These are phyloP conservation scores for Acer yangbiense DNA, from an alignment of 345 rosid genomes.

Conservation along the genomic window DNA sequence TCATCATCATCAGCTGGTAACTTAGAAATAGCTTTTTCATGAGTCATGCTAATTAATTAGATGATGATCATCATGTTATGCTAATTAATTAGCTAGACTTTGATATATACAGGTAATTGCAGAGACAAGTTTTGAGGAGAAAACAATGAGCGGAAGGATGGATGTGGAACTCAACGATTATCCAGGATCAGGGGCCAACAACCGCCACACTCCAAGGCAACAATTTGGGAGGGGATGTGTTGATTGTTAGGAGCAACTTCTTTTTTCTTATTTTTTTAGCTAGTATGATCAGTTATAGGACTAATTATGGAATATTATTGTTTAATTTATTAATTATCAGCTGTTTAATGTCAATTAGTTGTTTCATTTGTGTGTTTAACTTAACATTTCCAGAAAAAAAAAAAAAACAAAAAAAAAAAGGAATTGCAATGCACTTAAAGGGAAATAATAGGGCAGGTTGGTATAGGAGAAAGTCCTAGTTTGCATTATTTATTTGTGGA, in stretches of 20 bases:
- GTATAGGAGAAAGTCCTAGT: background rate
- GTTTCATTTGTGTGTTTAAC: too few relatives aligned
- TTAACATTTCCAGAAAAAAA: too few relatives aligned
- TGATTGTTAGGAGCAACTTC: constrained; percentile 32
- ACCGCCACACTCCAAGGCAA: constrained; percentile 74
- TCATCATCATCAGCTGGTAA: constrained; percentile 28
- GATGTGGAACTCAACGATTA: constrained; percentile 57
- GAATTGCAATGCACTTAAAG: too few relatives aligned
- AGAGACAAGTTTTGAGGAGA: constrained; percentile 22
- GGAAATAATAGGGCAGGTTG: background rate
- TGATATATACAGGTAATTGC: constrained; percentile 4
- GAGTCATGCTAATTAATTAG: too few relatives aligned
- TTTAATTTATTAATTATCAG: too few relatives aligned
- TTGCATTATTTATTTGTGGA: constrained; percentile 7
- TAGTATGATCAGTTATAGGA: too few relatives aligned
- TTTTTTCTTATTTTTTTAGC: background rate
- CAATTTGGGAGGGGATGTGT: constrained; percentile 40
- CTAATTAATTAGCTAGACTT: background rate
- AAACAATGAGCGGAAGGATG: constrained; percentile 27
- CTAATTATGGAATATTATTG: too few relatives aligned
- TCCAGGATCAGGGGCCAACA: constrained; percentile 78
- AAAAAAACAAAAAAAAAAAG: too few relatives aligned
- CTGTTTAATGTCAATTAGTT: too few relatives aligned
- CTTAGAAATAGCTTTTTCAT: background rate
- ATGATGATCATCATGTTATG: too few relatives aligned